A percentile compares a stretch with the other conserved stretches of the same genome.
These are phyloP conservation scores for Aspergillus fijiensis DNA, from an alignment of 2,329 filamentous ascomycete genomes.

Conservation along the genomic window DNA sequence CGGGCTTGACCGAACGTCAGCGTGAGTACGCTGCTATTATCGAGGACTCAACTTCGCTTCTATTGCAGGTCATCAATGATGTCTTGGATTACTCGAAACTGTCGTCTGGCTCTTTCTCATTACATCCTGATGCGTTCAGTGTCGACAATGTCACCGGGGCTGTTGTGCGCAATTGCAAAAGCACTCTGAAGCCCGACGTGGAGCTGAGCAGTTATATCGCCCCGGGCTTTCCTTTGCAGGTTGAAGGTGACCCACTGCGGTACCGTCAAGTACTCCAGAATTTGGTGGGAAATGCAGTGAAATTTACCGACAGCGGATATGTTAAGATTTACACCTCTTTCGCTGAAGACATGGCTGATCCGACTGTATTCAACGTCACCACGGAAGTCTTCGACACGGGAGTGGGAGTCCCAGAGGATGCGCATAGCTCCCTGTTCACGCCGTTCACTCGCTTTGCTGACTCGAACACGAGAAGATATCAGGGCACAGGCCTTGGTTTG, in stretches of 20 bases:
- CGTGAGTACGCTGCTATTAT: constrained; percentile 58
- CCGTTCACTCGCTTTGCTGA: constrained; percentile 59
- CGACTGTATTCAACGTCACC: constrained; percentile 46
- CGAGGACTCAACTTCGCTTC: constrained; percentile 58
- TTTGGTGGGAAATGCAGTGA: constrained; percentile 60
- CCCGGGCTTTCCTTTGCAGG: constrained; percentile 49
- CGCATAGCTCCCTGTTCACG: constrained; percentile 52
- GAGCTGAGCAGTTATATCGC: constrained; percentile 48
- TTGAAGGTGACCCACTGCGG: constrained; percentile 58
- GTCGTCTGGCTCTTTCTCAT: constrained; percentile 58
- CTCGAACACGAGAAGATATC: constrained; percentile 53
- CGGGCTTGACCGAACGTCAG: constrained; percentile 54
- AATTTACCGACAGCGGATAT: constrained; percentile 60
- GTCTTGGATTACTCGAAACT: constrained; percentile 68
- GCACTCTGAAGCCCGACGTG: constrained; percentile 49
- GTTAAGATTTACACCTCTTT: constrained; percentile 49
- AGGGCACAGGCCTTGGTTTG: constrained; percentile 58
- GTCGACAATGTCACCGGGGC: constrained; percentile 48
- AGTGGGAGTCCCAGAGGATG: constrained; percentile 52
- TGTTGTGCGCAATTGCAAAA: constrained; percentile 53
- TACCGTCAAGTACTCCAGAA: constrained; percentile 65
- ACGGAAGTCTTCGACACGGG: constrained; percentile 57
- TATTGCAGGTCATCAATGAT: constrained; percentile 64
- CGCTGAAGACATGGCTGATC: constrained; percentile 41
- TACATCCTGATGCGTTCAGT: constrained; percentile 55